These are phyloP conservation scores for Cornus kousa DNA, from an alignment of 148 eudicot genomes.

Conservation along the genomic window DNA sequence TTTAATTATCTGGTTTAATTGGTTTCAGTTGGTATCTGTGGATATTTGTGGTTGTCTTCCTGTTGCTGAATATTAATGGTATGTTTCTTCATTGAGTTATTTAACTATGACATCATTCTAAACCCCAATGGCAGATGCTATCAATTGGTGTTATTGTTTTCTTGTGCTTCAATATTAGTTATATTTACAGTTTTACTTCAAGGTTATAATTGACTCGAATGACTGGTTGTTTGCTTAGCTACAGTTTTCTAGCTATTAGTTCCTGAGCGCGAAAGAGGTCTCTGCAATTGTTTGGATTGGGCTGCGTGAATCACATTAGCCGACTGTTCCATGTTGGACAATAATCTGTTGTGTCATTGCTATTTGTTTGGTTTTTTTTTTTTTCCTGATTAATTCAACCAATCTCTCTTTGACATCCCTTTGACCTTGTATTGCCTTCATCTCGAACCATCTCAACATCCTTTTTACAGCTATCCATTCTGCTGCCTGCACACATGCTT, in stretches of 20 bases:
- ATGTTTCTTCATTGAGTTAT: conserved; percentile 21
- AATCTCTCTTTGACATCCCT: not conserved
- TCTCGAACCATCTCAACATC: not conserved
- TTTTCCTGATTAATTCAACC: not conserved
- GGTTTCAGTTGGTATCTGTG: conserved; percentile 96
- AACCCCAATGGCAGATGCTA: not conserved
- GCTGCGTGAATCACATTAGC: not conserved
- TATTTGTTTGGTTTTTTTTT: not conserved
- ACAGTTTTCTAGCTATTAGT: not conserved
- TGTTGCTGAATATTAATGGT: conserved; percentile 87
- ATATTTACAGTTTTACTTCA: not conserved
- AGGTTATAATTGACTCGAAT: not conserved
- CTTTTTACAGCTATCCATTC: not conserved
- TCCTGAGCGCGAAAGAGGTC: not conserved
- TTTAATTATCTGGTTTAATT: conserved; percentile 19
- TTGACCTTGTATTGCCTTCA: not conserved
- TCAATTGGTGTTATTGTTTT: not conserved
- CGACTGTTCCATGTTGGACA: not conserved
- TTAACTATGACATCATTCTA: not conserved
- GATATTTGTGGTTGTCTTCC: conserved; percentile 81
- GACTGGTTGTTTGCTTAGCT: not conserved
- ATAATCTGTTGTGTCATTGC: not conserved
- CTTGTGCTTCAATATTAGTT: not conserved
- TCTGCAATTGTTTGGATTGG: conserved; percentile 10
- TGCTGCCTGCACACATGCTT: not conserved